Evolutionary conservation across 495 filamentous ascomycete genomes (phyloP).

Genomic region (Penicillium riverlandense): DNA sequence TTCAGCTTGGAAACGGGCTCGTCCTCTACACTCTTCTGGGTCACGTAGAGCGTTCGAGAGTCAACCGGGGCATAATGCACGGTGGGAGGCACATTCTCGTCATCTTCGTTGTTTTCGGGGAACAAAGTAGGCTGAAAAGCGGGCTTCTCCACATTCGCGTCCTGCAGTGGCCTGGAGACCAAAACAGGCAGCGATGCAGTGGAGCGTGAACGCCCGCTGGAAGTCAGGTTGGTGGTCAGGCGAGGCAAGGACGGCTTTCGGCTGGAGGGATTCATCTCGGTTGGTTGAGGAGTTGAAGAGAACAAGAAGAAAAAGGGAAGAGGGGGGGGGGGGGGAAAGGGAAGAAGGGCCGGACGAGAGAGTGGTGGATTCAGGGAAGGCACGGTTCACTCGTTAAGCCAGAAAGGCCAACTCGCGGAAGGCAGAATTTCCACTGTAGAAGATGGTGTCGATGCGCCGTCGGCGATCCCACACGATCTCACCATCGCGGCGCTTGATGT

Average conservation of each 20-base stretch:
- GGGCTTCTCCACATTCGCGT: conserved; percentile 1
- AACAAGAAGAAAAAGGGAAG: not conserved
- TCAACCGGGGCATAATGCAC: conserved; percentile 5
- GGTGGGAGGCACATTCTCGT: conserved; percentile 12
- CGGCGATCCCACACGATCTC: conserved; percentile 51
- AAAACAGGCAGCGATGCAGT: conserved; percentile 1
- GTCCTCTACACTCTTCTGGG: conserved; percentile 10
- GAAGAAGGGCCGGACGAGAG: not conserved
- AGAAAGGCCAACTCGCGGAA: conserved; percentile 29
- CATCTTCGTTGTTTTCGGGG: conserved; percentile 17
- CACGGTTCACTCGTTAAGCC: conserved; percentile 3
- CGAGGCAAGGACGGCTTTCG: conserved; percentile 10
- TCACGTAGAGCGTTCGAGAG: conserved; percentile 2
- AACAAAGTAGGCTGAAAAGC: conserved; percentile 15
- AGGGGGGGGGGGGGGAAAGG: no score
- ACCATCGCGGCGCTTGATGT: conserved; percentile 52
- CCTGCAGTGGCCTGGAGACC: not conserved
- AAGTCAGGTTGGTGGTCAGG: conserved; percentile 6
- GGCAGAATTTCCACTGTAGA: conserved; percentile 48
- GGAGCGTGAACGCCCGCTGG: not conserved
- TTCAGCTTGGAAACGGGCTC: conserved; percentile 22
- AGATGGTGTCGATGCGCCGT: conserved; percentile 49
- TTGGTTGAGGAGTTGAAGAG: not conserved
- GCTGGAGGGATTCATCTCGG: conserved; percentile 10
- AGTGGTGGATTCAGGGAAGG: conserved; percentile 2